Evolutionary conservation across 805 yeast genomes (phyloP).

Genomic region (Cyberlindnera mississippiensis): DNA sequence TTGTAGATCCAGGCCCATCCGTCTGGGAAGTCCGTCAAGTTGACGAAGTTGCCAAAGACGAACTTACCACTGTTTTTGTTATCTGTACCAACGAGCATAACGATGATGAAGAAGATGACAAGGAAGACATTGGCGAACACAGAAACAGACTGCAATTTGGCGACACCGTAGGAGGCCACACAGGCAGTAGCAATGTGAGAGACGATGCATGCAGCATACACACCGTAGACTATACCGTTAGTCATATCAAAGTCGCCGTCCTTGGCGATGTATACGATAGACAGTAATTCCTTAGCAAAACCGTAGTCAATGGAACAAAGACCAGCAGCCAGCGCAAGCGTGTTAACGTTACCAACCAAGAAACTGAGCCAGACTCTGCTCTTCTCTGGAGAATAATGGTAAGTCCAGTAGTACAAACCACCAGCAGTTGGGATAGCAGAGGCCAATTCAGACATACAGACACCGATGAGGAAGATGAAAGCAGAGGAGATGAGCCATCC

Average conservation of each 20-base stretch:
- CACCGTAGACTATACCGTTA: conserved; percentile 54
- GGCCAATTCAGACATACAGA: conserved; percentile 62
- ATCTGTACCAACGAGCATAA: conserved; percentile 56
- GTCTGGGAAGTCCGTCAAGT: conserved; percentile 47
- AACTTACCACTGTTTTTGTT: conserved; percentile 41
- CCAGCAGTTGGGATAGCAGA: conserved; percentile 74
- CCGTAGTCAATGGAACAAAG: conserved; percentile 69
- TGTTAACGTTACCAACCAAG: conserved; percentile 62
- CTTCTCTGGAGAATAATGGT: conserved; percentile 56
- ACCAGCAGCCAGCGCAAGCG: conserved; percentile 64
- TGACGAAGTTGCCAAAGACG: conserved; percentile 50
- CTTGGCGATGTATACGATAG: conserved; percentile 50
- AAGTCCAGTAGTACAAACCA: conserved; percentile 68
- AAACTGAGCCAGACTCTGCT: conserved; percentile 52
- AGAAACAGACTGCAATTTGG: conserved; percentile 57
- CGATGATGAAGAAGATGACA: conserved; percentile 53
- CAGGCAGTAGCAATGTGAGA: conserved; percentile 51
- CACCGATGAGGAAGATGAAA: conserved; percentile 52
- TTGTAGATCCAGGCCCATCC: conserved; percentile 53
- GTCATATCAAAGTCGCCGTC: conserved; percentile 57
- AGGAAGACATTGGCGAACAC: conserved; percentile 50
- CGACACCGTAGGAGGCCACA: conserved; percentile 51
- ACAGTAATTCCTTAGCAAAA: conserved; percentile 53
- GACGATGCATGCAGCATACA: conserved; percentile 57
- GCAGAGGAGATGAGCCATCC: conserved; percentile 63